phyloP scores from a whole-genome alignment of 2,329 filamentous ascomycete species.

The Aspergillus phoenicis region DNA sequence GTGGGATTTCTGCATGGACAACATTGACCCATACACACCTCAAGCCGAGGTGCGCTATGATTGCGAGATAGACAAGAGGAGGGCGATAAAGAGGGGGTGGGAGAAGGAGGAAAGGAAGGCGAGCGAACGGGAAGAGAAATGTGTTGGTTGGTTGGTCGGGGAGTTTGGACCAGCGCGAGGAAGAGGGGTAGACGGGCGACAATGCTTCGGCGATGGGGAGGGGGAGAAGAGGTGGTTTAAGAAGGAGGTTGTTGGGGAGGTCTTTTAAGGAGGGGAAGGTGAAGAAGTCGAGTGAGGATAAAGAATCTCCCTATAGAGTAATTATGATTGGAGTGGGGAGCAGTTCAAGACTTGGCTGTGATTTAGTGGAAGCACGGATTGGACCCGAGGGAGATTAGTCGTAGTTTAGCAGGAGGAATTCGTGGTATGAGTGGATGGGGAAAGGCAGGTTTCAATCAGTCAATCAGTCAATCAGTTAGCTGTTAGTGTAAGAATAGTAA shows the following conservation, averaged over 20 bases:
- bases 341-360: slow-evolving; percentile 15
- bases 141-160: not conserved
- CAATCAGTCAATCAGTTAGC: not conserved
- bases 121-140: not conserved
- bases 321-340: slow-evolving; percentile 10
- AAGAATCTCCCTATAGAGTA: slow-evolving; percentile 12
- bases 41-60: not conserved
- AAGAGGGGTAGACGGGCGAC: slow-evolving; percentile 1
- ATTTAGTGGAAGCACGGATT: slow-evolving; percentile 9
- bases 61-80: not conserved
- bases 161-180: not conserved
- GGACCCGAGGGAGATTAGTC: not conserved
- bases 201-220: not conserved
- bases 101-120: not conserved
- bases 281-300: slow-evolving; percentile 6
- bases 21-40: slow-evolving; percentile 34
- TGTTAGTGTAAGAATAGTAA: too few species aligned
- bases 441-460: not conserved
- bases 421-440: not conserved
- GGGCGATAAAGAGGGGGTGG: not conserved
- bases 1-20: slow-evolving; percentile 43
- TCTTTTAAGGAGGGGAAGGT: not conserved
- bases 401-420: too few species aligned
- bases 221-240: not conserved
- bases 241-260: not conserved